Conservation (phyloP, 345 rosid genomes). For the Anacardium occidentale region DNA sequence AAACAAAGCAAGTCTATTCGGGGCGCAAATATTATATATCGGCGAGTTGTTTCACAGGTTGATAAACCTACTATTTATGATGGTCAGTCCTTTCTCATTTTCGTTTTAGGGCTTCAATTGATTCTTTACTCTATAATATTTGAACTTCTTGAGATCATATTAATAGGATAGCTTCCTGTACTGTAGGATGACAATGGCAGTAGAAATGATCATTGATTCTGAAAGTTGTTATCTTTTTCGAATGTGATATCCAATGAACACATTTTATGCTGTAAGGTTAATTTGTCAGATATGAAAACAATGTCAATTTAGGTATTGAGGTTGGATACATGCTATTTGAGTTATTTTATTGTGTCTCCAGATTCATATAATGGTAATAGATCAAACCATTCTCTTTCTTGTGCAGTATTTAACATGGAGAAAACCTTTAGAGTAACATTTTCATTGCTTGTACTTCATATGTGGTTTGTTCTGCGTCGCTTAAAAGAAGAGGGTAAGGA, state of each 20-base stretch:
- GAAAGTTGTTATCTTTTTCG: background rate
- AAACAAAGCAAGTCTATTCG: constrained; percentile 84
- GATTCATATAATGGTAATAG: background rate
- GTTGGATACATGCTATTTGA: background rate
- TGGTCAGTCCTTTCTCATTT: constrained; percentile 36
- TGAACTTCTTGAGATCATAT: too few relatives aligned
- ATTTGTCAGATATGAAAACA: background rate
- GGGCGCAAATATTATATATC: constrained; percentile 78
- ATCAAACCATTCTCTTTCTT: constrained; percentile 7
- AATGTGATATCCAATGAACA: background rate
- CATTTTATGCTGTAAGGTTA: background rate
- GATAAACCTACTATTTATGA: constrained; percentile 77
- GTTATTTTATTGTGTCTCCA: background rate
- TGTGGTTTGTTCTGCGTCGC: constrained; percentile 86
- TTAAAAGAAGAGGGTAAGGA: constrained; percentile 87
- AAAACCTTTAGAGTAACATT: constrained; percentile 78
- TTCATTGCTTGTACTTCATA: constrained; percentile 88
- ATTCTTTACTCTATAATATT: too few relatives aligned
- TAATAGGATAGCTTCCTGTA: too few relatives aligned
- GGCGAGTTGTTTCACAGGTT: constrained; percentile 64
- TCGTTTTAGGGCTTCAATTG: background rate
- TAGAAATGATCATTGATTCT: background rate
- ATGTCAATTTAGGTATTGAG: background rate
- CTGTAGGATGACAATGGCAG: too few relatives aligned
- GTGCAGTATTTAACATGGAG: constrained; percentile 91